These are phyloP conservation scores for Ceriops zippeliana DNA, from an alignment of 345 rosid genomes.

Conservation along the genomic window DNA sequence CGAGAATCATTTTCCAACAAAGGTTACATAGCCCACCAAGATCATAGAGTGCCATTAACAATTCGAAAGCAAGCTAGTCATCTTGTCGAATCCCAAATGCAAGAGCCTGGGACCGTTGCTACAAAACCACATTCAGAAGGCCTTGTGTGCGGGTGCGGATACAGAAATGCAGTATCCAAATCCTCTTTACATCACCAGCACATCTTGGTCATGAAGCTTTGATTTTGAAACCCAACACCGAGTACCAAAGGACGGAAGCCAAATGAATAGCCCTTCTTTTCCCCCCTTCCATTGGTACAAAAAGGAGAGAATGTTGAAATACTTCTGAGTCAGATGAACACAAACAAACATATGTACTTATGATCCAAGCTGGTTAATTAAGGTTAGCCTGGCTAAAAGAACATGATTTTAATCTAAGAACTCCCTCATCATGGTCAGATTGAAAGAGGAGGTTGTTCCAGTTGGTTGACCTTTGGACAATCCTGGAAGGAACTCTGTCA, in stretches of 20 bases:
- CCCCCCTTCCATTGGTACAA: constrained; percentile 15
- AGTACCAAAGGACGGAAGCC: constrained; percentile 13
- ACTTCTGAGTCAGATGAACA: constrained; percentile 5
- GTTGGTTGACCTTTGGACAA: constrained; percentile 56
- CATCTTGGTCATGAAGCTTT: constrained; percentile 8
- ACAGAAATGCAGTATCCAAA: neutral
- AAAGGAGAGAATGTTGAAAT: constrained; percentile 46
- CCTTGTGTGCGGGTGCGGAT: neutral
- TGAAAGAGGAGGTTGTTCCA: constrained; percentile 52
- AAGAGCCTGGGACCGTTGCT: constrained; percentile 2
- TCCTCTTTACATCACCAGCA: constrained; percentile 15
- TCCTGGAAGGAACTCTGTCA: constrained; percentile 79
- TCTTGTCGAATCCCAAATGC: constrained; percentile 20
- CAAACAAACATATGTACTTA: constrained; percentile 10
- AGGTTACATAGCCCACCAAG: neutral
- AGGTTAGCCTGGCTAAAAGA: constrained; percentile 39
- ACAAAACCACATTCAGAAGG: constrained; percentile 9
- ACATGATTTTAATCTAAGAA: constrained; percentile 42
- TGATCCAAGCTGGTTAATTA: constrained; percentile 42
- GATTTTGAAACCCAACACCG: constrained; percentile 14
- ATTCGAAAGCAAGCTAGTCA: constrained; percentile 4
- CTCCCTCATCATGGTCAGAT: constrained; percentile 46
- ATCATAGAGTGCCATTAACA: constrained; percentile 23
- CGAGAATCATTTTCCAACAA: constrained; percentile 15
- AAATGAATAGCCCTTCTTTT: constrained; percentile 8